Evolutionary conservation across 257 asterid species (phyloP), one percentile per base, ranked within the genome.

Genomic region (Eustoma russellianum): DNA sequence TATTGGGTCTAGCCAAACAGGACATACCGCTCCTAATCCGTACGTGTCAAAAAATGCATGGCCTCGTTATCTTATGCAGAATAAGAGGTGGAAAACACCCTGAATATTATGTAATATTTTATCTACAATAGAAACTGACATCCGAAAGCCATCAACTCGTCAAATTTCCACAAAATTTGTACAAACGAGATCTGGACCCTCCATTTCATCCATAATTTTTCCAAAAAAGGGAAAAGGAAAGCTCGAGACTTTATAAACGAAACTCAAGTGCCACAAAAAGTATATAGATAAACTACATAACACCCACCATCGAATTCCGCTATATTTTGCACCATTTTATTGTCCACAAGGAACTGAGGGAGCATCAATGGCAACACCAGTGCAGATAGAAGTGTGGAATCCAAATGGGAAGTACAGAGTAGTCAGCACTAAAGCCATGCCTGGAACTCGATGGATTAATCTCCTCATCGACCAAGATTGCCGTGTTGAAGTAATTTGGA

Each of bases 371-470:
- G 94, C 94, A 66, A 73, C 70, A 43, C 95, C 95, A 0, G 68
- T 90, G 76, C 96, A 82, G 62, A 75, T 90, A 50, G 95, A 86
- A 59, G 95, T 90, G 34, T 71, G 89, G 85, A 86, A 90, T 59
- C 96, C 96, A 9, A 79, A 79, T 79, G 98, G 98, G 15, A 86
- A 77, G 43, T 86, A 82, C 79, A 77, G 96, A 70, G 96, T 90
- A 48, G 67, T 90, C 59, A 90, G 94, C 77, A 90, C 98, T 19
- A 90, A 86, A 52, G 40, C 98, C 18, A 90, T 90, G 98, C 98
- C 98, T 0, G 98, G 98, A 46, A 90, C 84, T 18, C 82, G 96
- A 30, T 90, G 98, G 98, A 87, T 90, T 55, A 76, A 87, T 65
- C 85, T 87, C 57, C 58, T 90, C 78, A 75, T 80, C 41, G 75